Base-by-base conservation (phyloP, 2,329 filamentous ascomycete species). In the Nemania abortiva region DNA sequence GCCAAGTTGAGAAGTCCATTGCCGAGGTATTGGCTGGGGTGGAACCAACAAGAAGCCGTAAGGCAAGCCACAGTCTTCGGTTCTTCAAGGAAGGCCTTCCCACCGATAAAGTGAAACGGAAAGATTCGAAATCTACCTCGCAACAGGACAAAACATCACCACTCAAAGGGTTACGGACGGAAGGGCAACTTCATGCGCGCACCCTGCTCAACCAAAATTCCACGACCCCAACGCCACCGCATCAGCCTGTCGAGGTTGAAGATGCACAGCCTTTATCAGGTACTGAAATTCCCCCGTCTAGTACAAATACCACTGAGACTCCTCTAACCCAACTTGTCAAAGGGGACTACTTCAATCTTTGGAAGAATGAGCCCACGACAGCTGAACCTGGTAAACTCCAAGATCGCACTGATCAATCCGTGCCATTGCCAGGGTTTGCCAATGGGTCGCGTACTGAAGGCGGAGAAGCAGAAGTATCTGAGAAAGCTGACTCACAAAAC, bases 81-180 rank as follows among this genome's bases (percentile, higher is more conserved):
- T 89, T 91, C 74, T 91, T 91, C 82, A 89, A 88, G 70, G 89
- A 91, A 77, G 89, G 88, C 39, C 80, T 90, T 20, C 88, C 88
- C 2, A 86, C 89, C 62, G 88, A 90, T 53, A 87, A 86, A 75
- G 76, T 79, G 50, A 87, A 86, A 73, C 86, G 84, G 73, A 86
- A 83, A 72, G 89, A 89, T 11, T 77, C 78, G 11, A 81, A 79
- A 20, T 68, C 75, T 11, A 69, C 74, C 3, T 69, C 74, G 0
- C 71, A 76, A 27, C 82, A 82, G 63, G 84, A 87, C 15, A 86
- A 82, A 70, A 76, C 81, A 22, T 74, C 81, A 0, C 73, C 82
- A 6, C 79, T 79, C 1, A 76, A 78, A 2, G 83, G 83, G 59
- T 77, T 69, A 37, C 56, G 54, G 18, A 42, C n/a, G 31, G 68